phyloP scores from a whole-genome alignment of 2,329 filamentous ascomycete species.

The Ilyonectria destructans region DNA sequence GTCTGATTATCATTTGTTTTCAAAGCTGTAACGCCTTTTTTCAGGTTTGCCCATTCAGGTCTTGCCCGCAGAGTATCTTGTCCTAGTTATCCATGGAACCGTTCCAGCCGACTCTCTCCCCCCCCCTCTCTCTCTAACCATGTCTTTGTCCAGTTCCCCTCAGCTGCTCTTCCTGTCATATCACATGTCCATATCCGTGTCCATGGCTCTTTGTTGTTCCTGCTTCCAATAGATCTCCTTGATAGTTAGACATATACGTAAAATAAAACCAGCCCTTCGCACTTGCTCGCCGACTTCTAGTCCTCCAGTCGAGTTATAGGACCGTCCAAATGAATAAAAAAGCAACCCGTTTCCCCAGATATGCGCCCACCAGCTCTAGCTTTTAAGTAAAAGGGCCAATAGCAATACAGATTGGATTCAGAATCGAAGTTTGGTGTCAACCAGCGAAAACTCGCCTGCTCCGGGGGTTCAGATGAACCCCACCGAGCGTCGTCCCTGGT shows the following conservation, averaged over 20 bases:
- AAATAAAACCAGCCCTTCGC: constrained; percentile 4
- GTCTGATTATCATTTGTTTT: constrained; percentile 30
- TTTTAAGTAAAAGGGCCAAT: constrained; percentile 24
- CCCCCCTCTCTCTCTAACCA: neutral
- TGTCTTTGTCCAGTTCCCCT: neutral
- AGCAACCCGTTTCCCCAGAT: constrained; percentile 12
- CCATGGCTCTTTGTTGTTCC: neutral
- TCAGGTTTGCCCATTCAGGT: constrained; percentile 32
- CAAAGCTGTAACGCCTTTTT: constrained; percentile 43
- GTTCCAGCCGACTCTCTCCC: constrained; percentile 18
- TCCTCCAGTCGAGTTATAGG: neutral
- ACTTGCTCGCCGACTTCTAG: neutral
- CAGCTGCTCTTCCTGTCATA: constrained; percentile 8
- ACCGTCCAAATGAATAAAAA: constrained; percentile 12
- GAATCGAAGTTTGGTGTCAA: constrained; percentile 29
- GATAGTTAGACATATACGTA: constrained; percentile 13
- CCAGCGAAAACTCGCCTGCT: neutral
- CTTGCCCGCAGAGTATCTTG: constrained; percentile 40
- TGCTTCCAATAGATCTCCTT: constrained; percentile 4
- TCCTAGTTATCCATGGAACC: constrained; percentile 35
- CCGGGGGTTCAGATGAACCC: neutral
- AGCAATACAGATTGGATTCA: constrained; percentile 26
- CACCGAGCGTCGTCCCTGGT: constrained; percentile 18
- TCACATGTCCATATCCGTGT: constrained; percentile 2
- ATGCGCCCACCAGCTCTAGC: constrained; percentile 26